Base-by-base conservation (phyloP, 1,284 basidiomycete species). In the Erythrobasidium hasegawianum region DNA sequence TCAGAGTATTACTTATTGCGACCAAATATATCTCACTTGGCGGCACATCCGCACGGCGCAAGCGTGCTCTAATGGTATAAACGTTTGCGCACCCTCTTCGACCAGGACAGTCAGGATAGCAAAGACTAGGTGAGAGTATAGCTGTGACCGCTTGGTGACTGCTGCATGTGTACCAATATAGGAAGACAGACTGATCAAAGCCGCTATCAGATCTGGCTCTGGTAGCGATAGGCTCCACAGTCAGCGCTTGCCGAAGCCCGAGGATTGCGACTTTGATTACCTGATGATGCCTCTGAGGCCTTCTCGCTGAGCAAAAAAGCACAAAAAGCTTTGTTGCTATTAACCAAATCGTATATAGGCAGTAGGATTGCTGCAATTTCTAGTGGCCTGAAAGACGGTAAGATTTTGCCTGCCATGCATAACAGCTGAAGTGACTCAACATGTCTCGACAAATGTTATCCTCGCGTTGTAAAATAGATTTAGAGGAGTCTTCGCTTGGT, bases 131-230 rank as follows among this genome's bases (percentile, higher is more conserved):
- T 70, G 61, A 2, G 71, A 64, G 67, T 76, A 76, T 2, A 67
- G 26, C 11, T 64, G 59, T 1, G 74, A 68, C 11, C 74, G 59
- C 0, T 29, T 2, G 9, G 69, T 69, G 3, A 68, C 53, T 9
- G 73, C 67, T 26, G 72, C 74, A 62, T 76, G 74, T n/a, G 68
- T 73, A n/a, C 69, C 61, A 24, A 75, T 13, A 67, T 75, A 75
- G 11, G 74, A 74, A 10, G 70, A 60, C 20, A 74, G 68, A 8
- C 73, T 75, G 59, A 75, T 70, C 45, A 75, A 68, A n/a, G 68
- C 38, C 0, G 68, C 47, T 1, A 70, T 65, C 13, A 73, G 56
- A 2, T 59, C 55, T 4, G 69, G 29, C 1, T 67, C 70, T 71
- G 57, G 9, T 38, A 52, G 52, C 22, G 18, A 18, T 18, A n/a